Evolutionary conservation across 2,329 filamentous ascomycete genomes (phyloP).

Genomic region (Magnaporthiopsis incrustans): DNA sequence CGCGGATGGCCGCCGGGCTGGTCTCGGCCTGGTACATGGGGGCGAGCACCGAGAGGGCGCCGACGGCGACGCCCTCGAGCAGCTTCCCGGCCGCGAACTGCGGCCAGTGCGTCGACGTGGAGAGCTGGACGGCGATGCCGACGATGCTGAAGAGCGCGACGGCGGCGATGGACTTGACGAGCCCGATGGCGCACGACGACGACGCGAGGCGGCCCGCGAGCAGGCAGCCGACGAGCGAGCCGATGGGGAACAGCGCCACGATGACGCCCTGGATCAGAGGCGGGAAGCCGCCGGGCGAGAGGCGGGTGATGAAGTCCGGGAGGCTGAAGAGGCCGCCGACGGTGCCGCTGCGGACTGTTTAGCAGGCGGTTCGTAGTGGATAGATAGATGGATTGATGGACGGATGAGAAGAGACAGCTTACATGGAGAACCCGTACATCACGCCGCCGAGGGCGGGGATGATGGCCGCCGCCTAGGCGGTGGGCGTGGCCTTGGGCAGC

Average conservation of each 20-base stretch:
- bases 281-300: constrained; percentile 35
- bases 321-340: constrained; percentile 55
- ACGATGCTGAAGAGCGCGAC: constrained; percentile 54
- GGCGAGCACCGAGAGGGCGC: constrained; percentile 54
- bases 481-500: too few relatives aligned
- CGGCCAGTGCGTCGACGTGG: constrained; percentile 47
- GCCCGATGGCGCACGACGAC: constrained; percentile 39
- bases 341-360: too few relatives aligned
- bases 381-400: too few relatives aligned
- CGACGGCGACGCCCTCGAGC: constrained; percentile 59
- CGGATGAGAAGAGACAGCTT: too few relatives aligned
- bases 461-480: neutral
- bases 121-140: constrained; percentile 61
- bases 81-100: constrained; percentile 59
- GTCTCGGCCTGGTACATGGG: constrained; percentile 72
- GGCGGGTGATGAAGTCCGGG: constrained; percentile 42
- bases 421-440: constrained; percentile 51
- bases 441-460: constrained; percentile 38
- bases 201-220: constrained; percentile 57
- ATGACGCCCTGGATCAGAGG: constrained; percentile 52
- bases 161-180: constrained; percentile 52
- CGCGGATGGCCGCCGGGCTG: constrained; percentile 58
- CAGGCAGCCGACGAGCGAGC: constrained; percentile 52
- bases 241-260: constrained; percentile 53
- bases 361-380: too few relatives aligned